A percentile compares a stretch with the other conserved stretches of the same genome.
Conservation (phyloP, 1,284 basidiomycete species). For the Stygiomarasmius scandens region DNA sequence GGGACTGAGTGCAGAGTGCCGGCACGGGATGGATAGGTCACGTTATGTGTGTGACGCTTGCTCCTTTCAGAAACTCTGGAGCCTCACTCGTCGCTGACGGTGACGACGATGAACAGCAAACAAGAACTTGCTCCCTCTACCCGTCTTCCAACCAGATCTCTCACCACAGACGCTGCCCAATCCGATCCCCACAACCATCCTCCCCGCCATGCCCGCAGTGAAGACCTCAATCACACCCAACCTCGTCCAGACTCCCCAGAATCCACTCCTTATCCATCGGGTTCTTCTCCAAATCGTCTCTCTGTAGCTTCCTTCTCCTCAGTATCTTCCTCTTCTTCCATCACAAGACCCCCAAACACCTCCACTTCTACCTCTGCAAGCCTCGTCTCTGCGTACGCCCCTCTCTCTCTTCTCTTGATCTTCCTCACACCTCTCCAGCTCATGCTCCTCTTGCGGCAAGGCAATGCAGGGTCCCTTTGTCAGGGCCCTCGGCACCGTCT, state of each 20-base stretch:
- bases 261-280: conserved; percentile 21
- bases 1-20: too few relatives aligned
- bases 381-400: conserved; percentile 47
- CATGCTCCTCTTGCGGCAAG: conserved; percentile 74
- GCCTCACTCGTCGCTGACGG: too few relatives aligned
- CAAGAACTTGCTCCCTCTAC: too few relatives aligned
- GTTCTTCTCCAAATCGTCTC: conserved; percentile 43
- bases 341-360: conserved; percentile 49
- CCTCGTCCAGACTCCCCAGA: conserved; percentile 22
- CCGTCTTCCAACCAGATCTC: conserved; percentile 11
- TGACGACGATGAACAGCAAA: too few relatives aligned
- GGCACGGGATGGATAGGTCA: too few relatives aligned
- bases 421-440: conserved; percentile 39
- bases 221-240: conserved; percentile 67
- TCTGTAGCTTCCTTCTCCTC: conserved; percentile 55
- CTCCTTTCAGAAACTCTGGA: too few relatives aligned
- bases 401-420: conserved; percentile 17
- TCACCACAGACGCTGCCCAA: conserved; percentile 13
- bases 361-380: conserved; percentile 45
- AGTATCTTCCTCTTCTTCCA: conserved; percentile 49
- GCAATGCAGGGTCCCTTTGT: conserved; percentile 95
- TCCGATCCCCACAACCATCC: not conserved
- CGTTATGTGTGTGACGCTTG: too few relatives aligned
- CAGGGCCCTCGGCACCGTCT: conserved; percentile 91
- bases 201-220: conserved; percentile 56